Base-by-base conservation (phyloP, 805 yeast species). In the Barnettozyma wickerhamii region DNA sequence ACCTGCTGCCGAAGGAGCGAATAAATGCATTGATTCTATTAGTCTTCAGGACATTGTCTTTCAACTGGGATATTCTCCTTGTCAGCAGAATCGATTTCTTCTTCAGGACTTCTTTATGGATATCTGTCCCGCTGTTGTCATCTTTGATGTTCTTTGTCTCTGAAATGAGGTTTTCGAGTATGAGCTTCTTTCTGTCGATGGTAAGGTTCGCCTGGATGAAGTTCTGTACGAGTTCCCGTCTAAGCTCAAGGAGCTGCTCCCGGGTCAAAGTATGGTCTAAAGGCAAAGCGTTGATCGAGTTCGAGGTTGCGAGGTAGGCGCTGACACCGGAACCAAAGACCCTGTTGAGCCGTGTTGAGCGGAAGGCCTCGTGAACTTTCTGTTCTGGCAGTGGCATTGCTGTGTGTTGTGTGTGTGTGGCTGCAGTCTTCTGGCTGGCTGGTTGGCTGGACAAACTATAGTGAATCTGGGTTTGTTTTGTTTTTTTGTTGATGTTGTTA, bases 71-170 rank as follows among this genome's bases (percentile, higher is more conserved):
- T 10, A 41, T 34, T 19, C 32, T 32, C 15, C 34, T 36, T 10
- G 37, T 36, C 21, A 41, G 28, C n/a, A 41, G n/a, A 5, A 41
- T 20, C 4, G 44, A 41, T n/a, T 33, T 37, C 38, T 41, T 41
- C 19, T 36, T 36, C n/a, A 41, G 31, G 4, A 10, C 32, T 30
- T 32, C 44, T 28, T 33, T 41, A 7, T 29, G 23, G 14, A 23
- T 32, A 27, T 41, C 44, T 2, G 44, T 31, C 12, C 21, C 36
- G 20, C 27, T 26, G 23, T 41, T 41, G 28, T 41, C 44, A 7
- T 10, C 27, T 9, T 15, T 19, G 10, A 41, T 30, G 3, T 33
- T 19, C 30, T 23, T 33, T 7, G 17, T 19, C 15, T 41, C 44
- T 6, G 17, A 34, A 5, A 30, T 30, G 10, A 41, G 18, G 33